A percentile compares a stretch with the other conserved stretches of the same genome.
phyloP scores from a whole-genome alignment of 2,329 filamentous ascomycete species.

The Blumeria hordei region DNA sequence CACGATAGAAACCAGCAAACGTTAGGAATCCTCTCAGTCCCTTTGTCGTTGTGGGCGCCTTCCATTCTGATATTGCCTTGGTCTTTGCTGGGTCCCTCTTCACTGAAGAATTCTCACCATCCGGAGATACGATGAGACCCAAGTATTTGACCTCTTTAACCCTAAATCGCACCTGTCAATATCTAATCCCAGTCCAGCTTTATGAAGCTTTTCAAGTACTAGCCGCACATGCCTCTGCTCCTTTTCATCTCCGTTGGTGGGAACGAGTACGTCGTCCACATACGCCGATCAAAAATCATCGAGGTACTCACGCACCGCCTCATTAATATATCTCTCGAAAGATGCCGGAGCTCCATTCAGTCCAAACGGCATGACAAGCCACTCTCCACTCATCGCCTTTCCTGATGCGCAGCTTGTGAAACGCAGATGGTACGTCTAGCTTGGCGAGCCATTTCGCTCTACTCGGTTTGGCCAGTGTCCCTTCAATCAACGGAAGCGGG shows the following conservation, averaged over 20 bases:
- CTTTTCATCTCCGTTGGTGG: not conserved
- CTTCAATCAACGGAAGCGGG: not conserved
- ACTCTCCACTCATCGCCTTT: slow-evolving; percentile 2
- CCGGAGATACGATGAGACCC: not conserved
- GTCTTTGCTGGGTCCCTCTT: too few relatives aligned
- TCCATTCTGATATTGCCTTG: not conserved
- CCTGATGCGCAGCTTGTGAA: not conserved
- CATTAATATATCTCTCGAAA: too few relatives aligned
- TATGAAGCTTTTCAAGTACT: not conserved
- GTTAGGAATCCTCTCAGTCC: not conserved
- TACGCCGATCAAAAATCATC: slow-evolving; percentile 2
- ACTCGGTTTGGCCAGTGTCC: not conserved
- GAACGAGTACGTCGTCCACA: slow-evolving; percentile 4
- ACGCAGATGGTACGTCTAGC: not conserved
- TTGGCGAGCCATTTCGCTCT: not conserved
- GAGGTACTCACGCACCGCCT: not conserved
- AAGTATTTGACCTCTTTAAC: not conserved
- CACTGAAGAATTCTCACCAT: too few relatives aligned
- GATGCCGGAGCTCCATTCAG: too few relatives aligned
- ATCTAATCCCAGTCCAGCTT: slow-evolving; percentile 1
- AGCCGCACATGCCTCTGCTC: slow-evolving; percentile 1
- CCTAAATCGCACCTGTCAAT: slow-evolving; percentile 1
- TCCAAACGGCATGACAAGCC: too few relatives aligned
- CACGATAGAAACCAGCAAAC: not conserved
- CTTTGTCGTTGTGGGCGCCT: not conserved